Evolutionary conservation across 192 early-diverging fungal genomes (phyloP).

Genomic region (Mortierella claussenii): DNA sequence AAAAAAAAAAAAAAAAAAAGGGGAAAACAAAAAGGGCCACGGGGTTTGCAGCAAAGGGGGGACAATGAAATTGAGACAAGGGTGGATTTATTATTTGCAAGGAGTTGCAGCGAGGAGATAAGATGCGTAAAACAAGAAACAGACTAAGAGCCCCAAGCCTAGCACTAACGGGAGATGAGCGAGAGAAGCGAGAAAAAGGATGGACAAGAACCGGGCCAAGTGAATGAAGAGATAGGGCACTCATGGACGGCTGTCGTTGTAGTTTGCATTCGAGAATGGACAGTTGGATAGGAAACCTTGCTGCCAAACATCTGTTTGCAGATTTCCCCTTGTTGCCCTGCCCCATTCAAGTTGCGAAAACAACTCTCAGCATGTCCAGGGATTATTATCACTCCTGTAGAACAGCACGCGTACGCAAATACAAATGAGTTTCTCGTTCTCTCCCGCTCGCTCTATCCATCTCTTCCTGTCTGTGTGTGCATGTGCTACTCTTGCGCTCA

Average conservation of each 20-base stretch:
- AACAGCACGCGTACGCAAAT: no score
- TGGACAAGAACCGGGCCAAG: not conserved
- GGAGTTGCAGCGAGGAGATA: not conserved
- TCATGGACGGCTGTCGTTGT: no score
- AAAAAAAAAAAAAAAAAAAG: conserved; percentile 19
- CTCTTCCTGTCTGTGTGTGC: no score
- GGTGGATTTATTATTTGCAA: not conserved
- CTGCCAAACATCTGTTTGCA: not conserved
- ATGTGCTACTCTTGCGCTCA: no score
- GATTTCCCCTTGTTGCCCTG: not conserved
- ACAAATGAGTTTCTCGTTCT: no score
- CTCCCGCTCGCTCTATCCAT: no score
- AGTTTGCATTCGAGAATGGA: no score
- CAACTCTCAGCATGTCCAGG: no score
- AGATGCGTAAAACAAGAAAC: not conserved
- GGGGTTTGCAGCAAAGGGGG: not conserved
- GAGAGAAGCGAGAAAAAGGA: not conserved
- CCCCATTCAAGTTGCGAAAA: no score
- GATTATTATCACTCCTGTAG: no score
- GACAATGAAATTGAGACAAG: not conserved
- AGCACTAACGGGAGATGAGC: no score
- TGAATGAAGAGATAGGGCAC: not conserved
- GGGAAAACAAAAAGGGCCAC: conserved; percentile 3
- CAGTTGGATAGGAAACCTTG: no score
- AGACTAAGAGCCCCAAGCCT: not conserved